Conservation (phyloP, 2,329 filamentous ascomycete species). For the Verticillium alfalfae region DNA sequence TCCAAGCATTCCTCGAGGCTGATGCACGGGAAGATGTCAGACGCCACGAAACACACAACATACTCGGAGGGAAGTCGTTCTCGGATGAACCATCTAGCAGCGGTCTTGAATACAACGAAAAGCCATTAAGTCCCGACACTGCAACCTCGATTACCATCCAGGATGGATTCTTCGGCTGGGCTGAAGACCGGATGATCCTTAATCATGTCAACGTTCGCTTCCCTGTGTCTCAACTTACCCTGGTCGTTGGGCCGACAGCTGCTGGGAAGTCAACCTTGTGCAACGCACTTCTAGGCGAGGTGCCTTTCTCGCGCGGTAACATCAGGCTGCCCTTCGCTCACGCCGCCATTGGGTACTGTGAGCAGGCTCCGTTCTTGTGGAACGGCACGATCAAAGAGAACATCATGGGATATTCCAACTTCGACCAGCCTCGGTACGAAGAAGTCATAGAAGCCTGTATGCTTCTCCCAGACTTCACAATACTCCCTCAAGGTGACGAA, state of each 20-base stretch:
- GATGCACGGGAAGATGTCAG: conserved; percentile 17
- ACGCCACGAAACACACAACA: background rate
- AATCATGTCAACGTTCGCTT: conserved; percentile 24
- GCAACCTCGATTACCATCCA: conserved; percentile 2
- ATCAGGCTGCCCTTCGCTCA: conserved; percentile 8
- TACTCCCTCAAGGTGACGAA: conserved; percentile 21
- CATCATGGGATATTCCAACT: conserved; percentile 13
- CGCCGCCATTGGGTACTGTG: conserved; percentile 22
- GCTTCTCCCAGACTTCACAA: conserved; percentile 10
- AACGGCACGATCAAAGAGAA: conserved; percentile 17
- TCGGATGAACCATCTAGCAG: background rate
- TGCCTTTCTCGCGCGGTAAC: conserved; percentile 14
- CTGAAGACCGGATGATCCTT: conserved; percentile 18
- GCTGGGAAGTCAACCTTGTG: conserved; percentile 34
- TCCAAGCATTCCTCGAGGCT: conserved; percentile 4
- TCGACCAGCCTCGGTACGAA: conserved; percentile 13
- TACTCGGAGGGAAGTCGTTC: background rate
- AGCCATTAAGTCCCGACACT: background rate
- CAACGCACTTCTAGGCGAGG: conserved; percentile 27
- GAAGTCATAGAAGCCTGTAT: conserved; percentile 13
- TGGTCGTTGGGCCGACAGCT: conserved; percentile 32
- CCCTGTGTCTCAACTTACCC: conserved; percentile 22
- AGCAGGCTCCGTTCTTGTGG: conserved; percentile 20
- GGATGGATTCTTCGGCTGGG: conserved; percentile 25
- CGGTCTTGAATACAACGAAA: background rate